A percentile compares a stretch with the other conserved stretches of the same genome.
Evolutionary conservation across 1,284 basidiomycete species (phyloP).

Genomic region (Violaceomyces palustris): DNA sequence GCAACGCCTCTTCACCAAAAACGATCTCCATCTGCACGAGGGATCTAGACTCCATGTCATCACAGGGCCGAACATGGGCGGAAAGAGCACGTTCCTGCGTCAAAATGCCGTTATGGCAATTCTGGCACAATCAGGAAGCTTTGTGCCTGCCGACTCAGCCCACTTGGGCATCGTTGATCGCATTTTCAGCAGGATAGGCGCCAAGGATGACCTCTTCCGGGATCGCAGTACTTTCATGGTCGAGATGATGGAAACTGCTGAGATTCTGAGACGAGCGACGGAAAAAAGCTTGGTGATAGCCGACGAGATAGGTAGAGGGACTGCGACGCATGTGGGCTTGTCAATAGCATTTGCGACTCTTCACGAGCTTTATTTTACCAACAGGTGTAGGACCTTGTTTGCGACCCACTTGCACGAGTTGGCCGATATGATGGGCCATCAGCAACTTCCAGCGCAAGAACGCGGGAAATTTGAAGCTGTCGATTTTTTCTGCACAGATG

Average conservation of each 20-base stretch:
- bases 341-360: conserved; percentile 88
- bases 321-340: conserved; percentile 82
- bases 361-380: conserved; percentile 71
- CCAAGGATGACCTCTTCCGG: conserved; percentile 87
- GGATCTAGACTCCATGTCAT: conserved; percentile 68
- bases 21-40: conserved; percentile 69
- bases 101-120: conserved; percentile 86
- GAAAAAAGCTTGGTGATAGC: conserved; percentile 37
- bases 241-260: conserved; percentile 56
- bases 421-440: conserved; percentile 62
- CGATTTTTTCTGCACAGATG: conserved; percentile 81
- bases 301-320: conserved; percentile 84
- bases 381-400: conserved; percentile 77
- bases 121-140: conserved; percentile 85
- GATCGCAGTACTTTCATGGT: conserved; percentile 89
- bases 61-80: conserved; percentile 94
- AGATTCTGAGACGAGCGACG: conserved; percentile 65
- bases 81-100: conserved; percentile 83
- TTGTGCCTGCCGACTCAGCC: conserved; percentile 79
- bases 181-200: conserved; percentile 89
- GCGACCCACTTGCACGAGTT: conserved; percentile 97
- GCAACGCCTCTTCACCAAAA: conserved; percentile 57
- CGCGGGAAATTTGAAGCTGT: conserved; percentile 53
- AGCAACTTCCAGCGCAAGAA: conserved; percentile 15
- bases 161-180: conserved; percentile 80